Evolutionary conservation across 1,139 yeast species (phyloP), one percentile per base, ranked within the genome.

Genomic region (Wickerhamiella infanticola): DNA sequence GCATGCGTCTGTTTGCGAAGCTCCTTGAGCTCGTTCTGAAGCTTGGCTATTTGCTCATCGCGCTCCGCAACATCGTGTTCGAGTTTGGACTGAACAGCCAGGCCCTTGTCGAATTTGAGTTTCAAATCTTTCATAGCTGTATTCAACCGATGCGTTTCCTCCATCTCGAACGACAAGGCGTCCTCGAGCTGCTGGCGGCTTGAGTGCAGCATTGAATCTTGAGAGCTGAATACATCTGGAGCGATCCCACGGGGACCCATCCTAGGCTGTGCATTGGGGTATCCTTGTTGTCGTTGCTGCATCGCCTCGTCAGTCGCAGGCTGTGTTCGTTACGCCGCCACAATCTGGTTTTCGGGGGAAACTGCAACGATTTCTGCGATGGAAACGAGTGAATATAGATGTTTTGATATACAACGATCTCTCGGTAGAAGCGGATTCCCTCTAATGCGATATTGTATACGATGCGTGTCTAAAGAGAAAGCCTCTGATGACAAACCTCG

Each of bases 61-160:
- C 57, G 50, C 18, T 53, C 51, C 26, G 54, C 57, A 18, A 63
- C 42, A 42, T 61, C 65, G 42, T 57, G 55, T 45, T 63, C 66
- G 35, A 61, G 53, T 45, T 55, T 54, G 13, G 51, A 37, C 47
- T 59, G 62, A 3, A 45, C 47, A 5, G 39, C 41, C 3, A 48
- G 39, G 4, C 48, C 48, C 24, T 27, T 39, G 11, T 45, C 37
- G 42, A 45, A 44, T 23, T 52, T 43, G 25, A 39, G 38, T 13
- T 35, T 39, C 39, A 37, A 41, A 27, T 46, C 48, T 18, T 6
- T 23, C 25, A 40, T n/a, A 7, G 37, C 35, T 25, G 4, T 24
- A 23, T 55, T 57, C 31, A 58, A 52, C 39, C 49, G 48, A 18
- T 49, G 50, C 11, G 55, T 45, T 46, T 58, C 60, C 44, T 49